phyloP scores from a whole-genome alignment of 345 rosid species.

The Lepidium africanum region DNA sequence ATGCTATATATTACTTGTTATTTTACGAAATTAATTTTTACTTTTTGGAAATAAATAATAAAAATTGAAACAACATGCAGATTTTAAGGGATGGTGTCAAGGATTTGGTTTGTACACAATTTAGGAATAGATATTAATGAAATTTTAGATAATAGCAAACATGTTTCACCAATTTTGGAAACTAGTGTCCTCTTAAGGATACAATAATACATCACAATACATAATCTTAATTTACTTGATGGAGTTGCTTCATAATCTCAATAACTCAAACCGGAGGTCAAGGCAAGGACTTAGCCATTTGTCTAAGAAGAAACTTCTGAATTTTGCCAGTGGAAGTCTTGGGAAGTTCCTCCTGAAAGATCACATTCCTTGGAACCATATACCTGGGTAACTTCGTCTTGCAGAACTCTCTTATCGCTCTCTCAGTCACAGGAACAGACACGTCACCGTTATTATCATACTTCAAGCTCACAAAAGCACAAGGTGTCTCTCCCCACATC shows the following conservation, averaged over 20 bases:
- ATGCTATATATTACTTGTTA: no score
- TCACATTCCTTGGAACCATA: slow-evolving; percentile 56
- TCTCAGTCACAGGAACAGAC: slow-evolving; percentile 14
- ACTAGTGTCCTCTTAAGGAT: neutral
- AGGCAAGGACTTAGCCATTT: slow-evolving; percentile 31
- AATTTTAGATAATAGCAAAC: neutral
- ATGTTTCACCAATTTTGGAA: neutral
- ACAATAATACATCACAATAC: neutral
- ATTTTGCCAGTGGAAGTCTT: slow-evolving; percentile 61
- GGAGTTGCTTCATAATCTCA: neutral
- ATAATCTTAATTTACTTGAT: neutral
- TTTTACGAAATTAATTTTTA: no score
- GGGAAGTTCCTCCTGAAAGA: slow-evolving; percentile 45
- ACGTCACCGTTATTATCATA: slow-evolving; percentile 1
- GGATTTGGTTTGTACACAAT: no score
- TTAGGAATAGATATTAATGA: no score
- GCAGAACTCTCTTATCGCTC: slow-evolving; percentile 45
- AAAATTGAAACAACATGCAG: no score
- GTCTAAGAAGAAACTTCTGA: slow-evolving; percentile 43
- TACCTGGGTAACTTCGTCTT: slow-evolving; percentile 42
- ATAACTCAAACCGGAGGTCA: neutral
- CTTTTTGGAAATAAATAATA: no score
- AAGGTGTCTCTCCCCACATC: slow-evolving; percentile 63
- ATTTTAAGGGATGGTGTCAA: no score
- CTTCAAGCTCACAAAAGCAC: slow-evolving; percentile 61